Percentiles rank a stretch among this genome's conserved stretches.
phyloP scores from a whole-genome alignment of 164 flowering plant species.

The Pachysandra terminalis region DNA sequence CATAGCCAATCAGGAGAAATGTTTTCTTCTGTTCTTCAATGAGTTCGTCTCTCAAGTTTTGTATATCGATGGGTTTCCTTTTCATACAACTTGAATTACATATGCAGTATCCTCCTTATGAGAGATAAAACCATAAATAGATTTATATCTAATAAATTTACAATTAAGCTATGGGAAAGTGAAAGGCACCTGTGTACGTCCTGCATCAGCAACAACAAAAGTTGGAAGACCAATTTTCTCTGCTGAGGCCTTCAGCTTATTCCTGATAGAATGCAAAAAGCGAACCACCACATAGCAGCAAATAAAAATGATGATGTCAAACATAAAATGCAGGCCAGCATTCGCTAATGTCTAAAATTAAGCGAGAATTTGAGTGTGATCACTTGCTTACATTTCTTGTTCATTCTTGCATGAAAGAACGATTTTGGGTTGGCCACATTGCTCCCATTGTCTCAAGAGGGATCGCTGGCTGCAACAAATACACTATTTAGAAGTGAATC shows the following conservation, averaged over 20 bases:
- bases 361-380: not conserved
- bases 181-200: constrained; percentile 78
- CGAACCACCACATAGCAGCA: not conserved
- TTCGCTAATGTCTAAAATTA: not conserved
- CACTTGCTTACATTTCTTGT: constrained; percentile 84
- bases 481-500: constrained; percentile 1
- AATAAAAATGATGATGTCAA: not conserved
- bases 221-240: constrained; percentile 89
- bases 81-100: not conserved
- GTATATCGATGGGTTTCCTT: not conserved
- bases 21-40: too few relatives aligned
- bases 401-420: constrained; percentile 92
- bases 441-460: constrained; percentile 87
- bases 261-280: constrained; percentile 43
- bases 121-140: too few relatives aligned
- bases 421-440: constrained; percentile 85
- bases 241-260: constrained; percentile 69
- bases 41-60: too few relatives aligned
- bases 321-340: not conserved
- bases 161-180: not conserved
- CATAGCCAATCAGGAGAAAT: not conserved
- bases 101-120: not conserved
- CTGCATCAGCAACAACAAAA: constrained; percentile 94
- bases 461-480: constrained; percentile 53
- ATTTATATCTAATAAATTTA: not conserved